These are phyloP conservation scores for Thelonectria olida DNA, from an alignment of 2,329 filamentous ascomycete genomes.

Conservation along the genomic window DNA sequence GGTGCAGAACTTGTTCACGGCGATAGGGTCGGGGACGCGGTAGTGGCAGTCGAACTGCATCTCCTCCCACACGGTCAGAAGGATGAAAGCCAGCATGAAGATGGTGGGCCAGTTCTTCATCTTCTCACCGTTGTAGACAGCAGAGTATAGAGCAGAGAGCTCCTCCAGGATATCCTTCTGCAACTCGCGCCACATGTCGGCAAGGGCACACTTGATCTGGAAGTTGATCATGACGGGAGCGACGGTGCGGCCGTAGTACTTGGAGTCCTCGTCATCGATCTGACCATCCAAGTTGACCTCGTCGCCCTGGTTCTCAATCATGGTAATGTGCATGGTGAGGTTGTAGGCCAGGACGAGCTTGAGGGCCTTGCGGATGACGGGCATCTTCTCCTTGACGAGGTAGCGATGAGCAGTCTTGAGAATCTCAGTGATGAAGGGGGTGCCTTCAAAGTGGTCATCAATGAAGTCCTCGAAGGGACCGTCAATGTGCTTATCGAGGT, in stretches of 20 bases:
- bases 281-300: slow-evolving; percentile 82
- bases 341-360: slow-evolving; percentile 97
- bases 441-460: slow-evolving; percentile 95
- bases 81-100: slow-evolving; percentile 94
- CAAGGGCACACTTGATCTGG: slow-evolving; percentile 97
- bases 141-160: slow-evolving; percentile 90
- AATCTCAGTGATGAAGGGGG: slow-evolving; percentile 93
- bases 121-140: slow-evolving; percentile 95
- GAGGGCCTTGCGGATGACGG: slow-evolving; percentile 92
- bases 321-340: slow-evolving; percentile 91
- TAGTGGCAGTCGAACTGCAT: slow-evolving; percentile 99
- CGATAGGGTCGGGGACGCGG: slow-evolving; percentile 83
- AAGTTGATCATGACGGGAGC: slow-evolving; percentile 99
- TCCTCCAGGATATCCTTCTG: slow-evolving; percentile 97
- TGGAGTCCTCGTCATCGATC: slow-evolving; percentile 86
- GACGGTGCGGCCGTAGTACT: slow-evolving; percentile 88
- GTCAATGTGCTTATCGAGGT: slow-evolving; percentile 95
- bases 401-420: slow-evolving; percentile 95
- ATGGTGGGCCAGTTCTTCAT: slow-evolving; percentile 99
- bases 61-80: slow-evolving; percentile 96
- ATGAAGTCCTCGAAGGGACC: slow-evolving; percentile 92
- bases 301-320: slow-evolving; percentile 88
- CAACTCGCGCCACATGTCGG: slow-evolving; percentile 97
- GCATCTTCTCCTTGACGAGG: slow-evolving; percentile 87
- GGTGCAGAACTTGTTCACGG: slow-evolving; percentile 92